Evolutionary conservation across 305 asterid genomes (phyloP).

Genomic region (Rubia tinctorum): DNA sequence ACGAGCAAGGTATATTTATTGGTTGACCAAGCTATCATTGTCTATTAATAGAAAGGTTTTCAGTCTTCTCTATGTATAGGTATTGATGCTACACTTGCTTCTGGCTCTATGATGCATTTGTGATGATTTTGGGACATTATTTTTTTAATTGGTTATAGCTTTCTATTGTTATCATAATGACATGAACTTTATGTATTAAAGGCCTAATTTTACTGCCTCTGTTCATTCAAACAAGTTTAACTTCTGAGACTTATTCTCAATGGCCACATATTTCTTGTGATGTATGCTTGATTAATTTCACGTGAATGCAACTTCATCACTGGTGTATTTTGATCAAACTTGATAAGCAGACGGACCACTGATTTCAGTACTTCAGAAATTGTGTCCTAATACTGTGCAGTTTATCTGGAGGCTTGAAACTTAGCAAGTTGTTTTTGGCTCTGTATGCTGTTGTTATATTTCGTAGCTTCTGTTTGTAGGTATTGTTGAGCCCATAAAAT

Average conservation of each 20-base stretch:
- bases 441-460: background rate
- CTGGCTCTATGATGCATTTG: background rate
- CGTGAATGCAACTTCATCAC: background rate
- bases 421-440: background rate
- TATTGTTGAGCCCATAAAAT: slow-evolving; percentile 90
- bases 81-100: background rate
- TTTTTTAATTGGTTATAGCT: background rate
- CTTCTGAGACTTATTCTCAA: background rate
- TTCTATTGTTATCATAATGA: slow-evolving; percentile 7
- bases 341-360: background rate
- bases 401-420: background rate
- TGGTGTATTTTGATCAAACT: background rate
- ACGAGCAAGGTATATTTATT: slow-evolving; percentile 73
- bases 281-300: background rate
- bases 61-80: background rate
- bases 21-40: slow-evolving; percentile 2
- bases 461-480: slow-evolving; percentile 38
- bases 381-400: background rate
- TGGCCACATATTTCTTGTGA: background rate
- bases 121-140: slow-evolving; percentile 1
- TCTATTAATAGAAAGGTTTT: background rate
- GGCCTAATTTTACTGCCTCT: background rate
- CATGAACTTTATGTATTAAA: background rate
- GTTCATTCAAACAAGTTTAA: background rate
- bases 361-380: background rate